Percentiles rank a stretch among this genome's conserved stretches.
Evolutionary conservation across 2,329 filamentous ascomycete species (phyloP).

Genomic region (Curvularia lunata): DNA sequence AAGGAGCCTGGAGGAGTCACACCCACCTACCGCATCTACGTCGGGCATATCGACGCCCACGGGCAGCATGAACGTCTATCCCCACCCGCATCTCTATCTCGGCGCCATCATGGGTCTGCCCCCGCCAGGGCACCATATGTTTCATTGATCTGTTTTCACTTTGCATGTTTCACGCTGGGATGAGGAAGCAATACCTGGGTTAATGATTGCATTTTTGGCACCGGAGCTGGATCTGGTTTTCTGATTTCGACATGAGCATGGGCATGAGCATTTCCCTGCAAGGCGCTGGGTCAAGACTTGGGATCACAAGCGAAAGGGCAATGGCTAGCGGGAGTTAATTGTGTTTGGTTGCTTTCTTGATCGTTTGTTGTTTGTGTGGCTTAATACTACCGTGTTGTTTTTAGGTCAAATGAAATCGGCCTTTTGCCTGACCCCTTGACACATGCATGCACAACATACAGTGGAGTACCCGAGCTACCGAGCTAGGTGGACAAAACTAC

Average conservation of each 20-base stretch:
- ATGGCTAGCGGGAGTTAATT: constrained; percentile 6
- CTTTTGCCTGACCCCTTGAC: constrained; percentile 2
- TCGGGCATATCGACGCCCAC: constrained; percentile 32
- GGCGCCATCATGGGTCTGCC: constrained; percentile 16
- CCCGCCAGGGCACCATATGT: constrained; percentile 12
- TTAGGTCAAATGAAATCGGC: constrained; percentile 7
- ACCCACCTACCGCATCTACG: constrained; percentile 21
- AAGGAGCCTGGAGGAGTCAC: constrained; percentile 15
- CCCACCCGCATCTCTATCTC: constrained; percentile 21
- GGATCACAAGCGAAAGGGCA: constrained; percentile 5
- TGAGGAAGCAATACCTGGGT: constrained; percentile 10
- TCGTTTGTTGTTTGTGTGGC: not conserved
- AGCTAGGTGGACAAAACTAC: not conserved
- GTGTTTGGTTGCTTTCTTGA: not conserved
- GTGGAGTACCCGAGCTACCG: constrained; percentile 6
- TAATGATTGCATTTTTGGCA: constrained; percentile 22
- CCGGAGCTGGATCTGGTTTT: constrained; percentile 11
- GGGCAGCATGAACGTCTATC: constrained; percentile 19
- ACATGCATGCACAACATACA: not conserved
- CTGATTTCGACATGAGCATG: constrained; percentile 6
- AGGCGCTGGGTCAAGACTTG: constrained; percentile 18
- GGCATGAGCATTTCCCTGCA: constrained; percentile 18
- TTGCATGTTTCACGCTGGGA: constrained; percentile 9
- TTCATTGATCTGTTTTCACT: constrained; percentile 16
- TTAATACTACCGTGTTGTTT: not conserved